Conservation (phyloP, 176 grass and related monocot species). For the Lolium multiflorum region DNA sequence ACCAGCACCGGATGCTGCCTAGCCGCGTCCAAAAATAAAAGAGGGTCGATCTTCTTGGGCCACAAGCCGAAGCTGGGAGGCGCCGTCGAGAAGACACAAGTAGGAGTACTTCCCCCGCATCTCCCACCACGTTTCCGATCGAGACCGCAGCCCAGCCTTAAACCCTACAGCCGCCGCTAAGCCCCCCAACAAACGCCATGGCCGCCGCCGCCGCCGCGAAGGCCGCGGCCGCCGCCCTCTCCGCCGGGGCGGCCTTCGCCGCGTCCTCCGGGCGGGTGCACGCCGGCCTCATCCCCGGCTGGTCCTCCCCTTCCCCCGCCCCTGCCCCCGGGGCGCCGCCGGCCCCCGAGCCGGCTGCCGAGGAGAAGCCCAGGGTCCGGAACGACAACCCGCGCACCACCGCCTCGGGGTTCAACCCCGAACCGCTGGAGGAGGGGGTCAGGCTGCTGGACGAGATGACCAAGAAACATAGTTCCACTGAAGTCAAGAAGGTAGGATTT, state of each 20-base stretch:
- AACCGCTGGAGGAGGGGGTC: conserved; percentile 61
- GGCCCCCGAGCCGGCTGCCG: conserved; percentile 35
- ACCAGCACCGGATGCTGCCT: too few relatives aligned
- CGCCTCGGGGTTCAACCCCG: conserved; percentile 77
- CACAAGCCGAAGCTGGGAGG: conserved; percentile 14
- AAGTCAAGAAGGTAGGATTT: conserved; percentile 63
- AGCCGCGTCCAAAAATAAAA: too few relatives aligned
- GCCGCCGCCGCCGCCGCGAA: conserved; percentile 39
- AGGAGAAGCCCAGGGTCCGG: conserved; percentile 56
- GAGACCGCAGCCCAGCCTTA: conserved; percentile 36
- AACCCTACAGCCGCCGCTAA: conserved; percentile 55
- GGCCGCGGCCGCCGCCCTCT: conserved; percentile 53
- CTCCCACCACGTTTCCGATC: conserved; percentile 3
- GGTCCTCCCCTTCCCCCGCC: conserved; percentile 47
- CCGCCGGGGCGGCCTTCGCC: conserved; percentile 42
- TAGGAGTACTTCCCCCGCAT: conserved; percentile 26
- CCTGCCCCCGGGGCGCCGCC: conserved; percentile 27
- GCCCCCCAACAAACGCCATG: conserved; percentile 24
- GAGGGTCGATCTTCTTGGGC: conserved; percentile 42
- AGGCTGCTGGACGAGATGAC: conserved; percentile 53
- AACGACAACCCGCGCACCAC: conserved; percentile 78
- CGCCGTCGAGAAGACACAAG: conserved; percentile 31
- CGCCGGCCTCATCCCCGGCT: conserved; percentile 63
- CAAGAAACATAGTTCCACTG: not conserved
- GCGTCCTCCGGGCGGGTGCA: conserved; percentile 46